Conservation (phyloP, 2,329 filamentous ascomycete species). For the Penicillium paneum region DNA sequence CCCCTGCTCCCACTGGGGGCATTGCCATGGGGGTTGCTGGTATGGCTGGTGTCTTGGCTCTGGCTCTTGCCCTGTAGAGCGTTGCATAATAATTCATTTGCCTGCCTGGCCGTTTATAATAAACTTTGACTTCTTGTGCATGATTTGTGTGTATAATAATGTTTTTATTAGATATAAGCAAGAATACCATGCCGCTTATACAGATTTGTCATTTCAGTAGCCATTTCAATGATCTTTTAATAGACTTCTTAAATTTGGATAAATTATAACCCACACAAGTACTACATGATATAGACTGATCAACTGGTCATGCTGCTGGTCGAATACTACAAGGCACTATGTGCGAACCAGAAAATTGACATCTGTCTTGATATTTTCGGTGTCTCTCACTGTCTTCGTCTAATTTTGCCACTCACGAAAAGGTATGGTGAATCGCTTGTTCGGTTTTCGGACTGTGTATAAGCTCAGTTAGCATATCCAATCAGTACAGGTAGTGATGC, state of each 20-base stretch:
- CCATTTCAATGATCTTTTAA: no score
- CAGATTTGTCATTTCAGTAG: no score
- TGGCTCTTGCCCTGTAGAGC: constrained; percentile 26
- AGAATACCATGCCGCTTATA: no score
- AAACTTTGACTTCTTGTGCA: background rate
- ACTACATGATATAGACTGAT: background rate
- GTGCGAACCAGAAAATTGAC: background rate
- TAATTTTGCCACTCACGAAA: no score
- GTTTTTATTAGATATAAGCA: background rate
- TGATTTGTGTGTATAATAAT: background rate
- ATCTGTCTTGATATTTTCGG: background rate
- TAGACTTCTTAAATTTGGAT: background rate
- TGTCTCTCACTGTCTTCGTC: background rate
- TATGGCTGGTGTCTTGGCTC: constrained; percentile 24
- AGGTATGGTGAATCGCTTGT: no score
- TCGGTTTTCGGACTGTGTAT: background rate
- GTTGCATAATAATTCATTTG: background rate
- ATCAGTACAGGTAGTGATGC: background rate
- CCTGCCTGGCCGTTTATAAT: background rate
- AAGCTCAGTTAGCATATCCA: background rate
- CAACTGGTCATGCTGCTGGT: no score
- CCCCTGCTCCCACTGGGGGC: constrained; percentile 22
- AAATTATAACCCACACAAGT: background rate
- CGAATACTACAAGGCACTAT: background rate
- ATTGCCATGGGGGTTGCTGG: constrained; percentile 24